Percentiles rank a stretch among this genome's conserved stretches.
Conservation (phyloP, 345 rosid genomes). For the Syzygium aqueum region DNA sequence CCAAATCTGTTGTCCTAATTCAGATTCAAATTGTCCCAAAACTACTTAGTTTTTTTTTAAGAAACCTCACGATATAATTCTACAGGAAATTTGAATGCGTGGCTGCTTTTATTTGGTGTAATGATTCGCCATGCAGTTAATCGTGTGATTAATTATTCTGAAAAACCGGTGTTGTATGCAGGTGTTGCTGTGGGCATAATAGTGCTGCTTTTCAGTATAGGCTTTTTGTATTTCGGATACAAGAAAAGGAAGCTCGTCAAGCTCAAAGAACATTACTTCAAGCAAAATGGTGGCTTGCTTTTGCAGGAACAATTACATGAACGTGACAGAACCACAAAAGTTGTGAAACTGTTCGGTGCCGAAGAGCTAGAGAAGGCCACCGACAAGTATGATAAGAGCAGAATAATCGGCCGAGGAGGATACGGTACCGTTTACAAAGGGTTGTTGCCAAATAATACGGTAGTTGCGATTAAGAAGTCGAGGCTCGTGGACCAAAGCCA, state of each 20-base stretch:
- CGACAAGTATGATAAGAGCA: constrained; percentile 16
- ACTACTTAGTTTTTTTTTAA: neutral
- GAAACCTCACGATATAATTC: neutral
- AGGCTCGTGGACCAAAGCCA: constrained; percentile 25
- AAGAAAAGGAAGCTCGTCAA: constrained; percentile 4
- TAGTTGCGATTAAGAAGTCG: constrained; percentile 42
- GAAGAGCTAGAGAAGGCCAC: constrained; percentile 36
- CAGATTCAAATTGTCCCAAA: neutral
- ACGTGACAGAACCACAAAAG: neutral
- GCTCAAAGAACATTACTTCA: constrained; percentile 8
- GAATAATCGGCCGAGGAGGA: constrained; percentile 31
- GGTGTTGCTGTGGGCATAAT: neutral
- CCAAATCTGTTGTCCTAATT: neutral
- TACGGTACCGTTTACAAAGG: constrained; percentile 43
- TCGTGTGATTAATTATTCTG: neutral
- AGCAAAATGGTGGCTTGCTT: constrained; percentile 30
- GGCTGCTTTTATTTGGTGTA: neutral
- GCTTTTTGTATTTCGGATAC: neutral
- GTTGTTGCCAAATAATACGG: constrained; percentile 10
- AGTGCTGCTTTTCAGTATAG: neutral
- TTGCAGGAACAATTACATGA: constrained; percentile 15
- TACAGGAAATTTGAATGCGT: neutral
- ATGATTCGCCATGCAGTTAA: neutral
- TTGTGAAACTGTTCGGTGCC: constrained; percentile 16
- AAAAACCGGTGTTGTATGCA: neutral